phyloP scores from a whole-genome alignment of 495 filamentous ascomycete genomes.

The Neurospora africana region DNA sequence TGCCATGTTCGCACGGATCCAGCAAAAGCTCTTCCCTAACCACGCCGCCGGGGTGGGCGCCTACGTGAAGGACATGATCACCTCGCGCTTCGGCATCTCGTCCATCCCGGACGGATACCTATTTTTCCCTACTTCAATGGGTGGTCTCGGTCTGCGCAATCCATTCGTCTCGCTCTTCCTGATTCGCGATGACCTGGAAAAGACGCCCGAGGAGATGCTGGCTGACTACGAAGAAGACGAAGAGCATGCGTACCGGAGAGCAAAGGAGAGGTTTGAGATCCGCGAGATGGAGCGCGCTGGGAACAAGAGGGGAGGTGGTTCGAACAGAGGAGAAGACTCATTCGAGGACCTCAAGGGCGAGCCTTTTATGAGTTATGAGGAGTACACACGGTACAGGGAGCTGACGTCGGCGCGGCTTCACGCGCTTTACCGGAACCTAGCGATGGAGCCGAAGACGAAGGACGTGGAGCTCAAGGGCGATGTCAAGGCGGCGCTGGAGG shows the following conservation, averaged over 20 bases:
- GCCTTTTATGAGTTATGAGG: slow-evolving; percentile 38
- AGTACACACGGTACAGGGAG: slow-evolving; percentile 37
- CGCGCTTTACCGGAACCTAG: slow-evolving; percentile 7
- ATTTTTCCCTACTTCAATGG: slow-evolving; percentile 41
- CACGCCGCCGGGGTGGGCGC: slow-evolving; percentile 12
- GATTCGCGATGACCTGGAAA: slow-evolving; percentile 1
- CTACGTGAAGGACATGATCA: slow-evolving; percentile 40
- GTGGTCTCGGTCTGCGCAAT: slow-evolving; percentile 46
- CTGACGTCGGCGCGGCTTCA: slow-evolving; percentile 17
- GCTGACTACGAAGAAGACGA: slow-evolving; percentile 10
- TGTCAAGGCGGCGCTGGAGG: slow-evolving; percentile 7
- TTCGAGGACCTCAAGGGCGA: slow-evolving; percentile 7
- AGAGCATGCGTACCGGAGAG: slow-evolving; percentile 32
- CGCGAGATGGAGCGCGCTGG: neutral
- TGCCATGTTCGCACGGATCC: slow-evolving; percentile 47
- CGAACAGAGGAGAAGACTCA: slow-evolving; percentile 1
- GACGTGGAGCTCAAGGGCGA: slow-evolving; percentile 3
- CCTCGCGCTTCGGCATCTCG: slow-evolving; percentile 39
- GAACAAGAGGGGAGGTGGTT: neutral
- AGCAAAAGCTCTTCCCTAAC: slow-evolving; percentile 35
- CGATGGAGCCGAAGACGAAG: slow-evolving; percentile 1
- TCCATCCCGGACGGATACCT: slow-evolving; percentile 53
- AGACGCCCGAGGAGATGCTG: slow-evolving; percentile 9
- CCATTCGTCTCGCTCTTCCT: slow-evolving; percentile 35
- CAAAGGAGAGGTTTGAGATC: slow-evolving; percentile 22